A percentile compares a stretch with the other conserved stretches of the same genome.
phyloP scores from a whole-genome alignment of 768 basidiomycete species.

The Termitomyces eurrhizus region DNA sequence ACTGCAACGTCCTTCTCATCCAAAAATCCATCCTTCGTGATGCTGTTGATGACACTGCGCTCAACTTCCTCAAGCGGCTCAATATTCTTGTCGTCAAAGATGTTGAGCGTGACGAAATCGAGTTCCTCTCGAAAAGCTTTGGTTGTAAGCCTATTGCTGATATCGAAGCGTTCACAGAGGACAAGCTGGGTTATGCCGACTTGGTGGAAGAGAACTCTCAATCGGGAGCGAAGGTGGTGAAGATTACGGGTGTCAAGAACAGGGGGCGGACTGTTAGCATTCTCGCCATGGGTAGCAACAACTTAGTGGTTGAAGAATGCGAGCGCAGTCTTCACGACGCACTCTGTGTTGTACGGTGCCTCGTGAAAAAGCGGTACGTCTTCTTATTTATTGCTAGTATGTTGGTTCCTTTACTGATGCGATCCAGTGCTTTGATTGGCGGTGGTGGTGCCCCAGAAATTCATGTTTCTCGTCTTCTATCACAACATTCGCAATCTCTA shows the following conservation, averaged over 20 bases:
- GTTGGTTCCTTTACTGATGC: background rate
- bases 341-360: slow-evolving; percentile 96
- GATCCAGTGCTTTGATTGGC: slow-evolving; percentile 75
- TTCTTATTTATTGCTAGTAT: background rate
- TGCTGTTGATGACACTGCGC: slow-evolving; percentile 96
- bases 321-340: slow-evolving; percentile 98
- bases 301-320: slow-evolving; percentile 92
- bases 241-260: slow-evolving; percentile 93
- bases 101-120: slow-evolving; percentile 97
- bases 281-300: slow-evolving; percentile 91
- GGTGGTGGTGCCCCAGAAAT: slow-evolving; percentile 99
- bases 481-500: slow-evolving; percentile 87
- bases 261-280: slow-evolving; percentile 93
- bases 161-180: slow-evolving; percentile 95
- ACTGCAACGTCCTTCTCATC: slow-evolving; percentile 97
- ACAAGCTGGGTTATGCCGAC: slow-evolving; percentile 96
- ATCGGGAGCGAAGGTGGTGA: slow-evolving; percentile 86
- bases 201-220: slow-evolving; percentile 86
- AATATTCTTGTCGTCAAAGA: slow-evolving; percentile 97
- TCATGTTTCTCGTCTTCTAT: slow-evolving; percentile 87
- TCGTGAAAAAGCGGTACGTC: slow-evolving; percentile 93
- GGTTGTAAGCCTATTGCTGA: slow-evolving; percentile 97
- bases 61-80: slow-evolving; percentile 95
- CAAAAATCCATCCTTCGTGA: slow-evolving; percentile 99
- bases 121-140: slow-evolving; percentile 91